These are phyloP conservation scores for Sporodiniella umbellata DNA, from an alignment of 371 early-diverging fungal genomes.

Conservation along the genomic window DNA sequence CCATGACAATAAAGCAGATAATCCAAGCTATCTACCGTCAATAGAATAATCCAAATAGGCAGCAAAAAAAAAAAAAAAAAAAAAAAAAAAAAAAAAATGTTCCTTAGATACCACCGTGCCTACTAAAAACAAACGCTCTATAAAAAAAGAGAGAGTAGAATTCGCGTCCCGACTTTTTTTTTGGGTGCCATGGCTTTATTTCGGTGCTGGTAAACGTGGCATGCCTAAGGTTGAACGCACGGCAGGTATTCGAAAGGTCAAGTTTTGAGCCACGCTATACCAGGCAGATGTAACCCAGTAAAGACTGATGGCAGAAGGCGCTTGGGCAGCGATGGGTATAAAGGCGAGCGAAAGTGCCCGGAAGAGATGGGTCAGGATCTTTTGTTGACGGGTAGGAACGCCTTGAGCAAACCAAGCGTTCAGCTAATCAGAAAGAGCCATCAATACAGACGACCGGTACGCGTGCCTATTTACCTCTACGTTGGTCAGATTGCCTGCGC, in stretches of 20 bases:
- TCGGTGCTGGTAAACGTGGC: conserved; percentile 5
- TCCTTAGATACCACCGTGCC: no score
- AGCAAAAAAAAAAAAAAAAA: no score
- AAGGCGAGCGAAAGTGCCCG: conserved; percentile 59
- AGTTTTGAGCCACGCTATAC: conserved; percentile 59
- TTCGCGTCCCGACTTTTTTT: no score
- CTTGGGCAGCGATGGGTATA: conserved; percentile 68
- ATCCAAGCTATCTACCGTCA: no score
- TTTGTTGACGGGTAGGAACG: conserved; percentile 40
- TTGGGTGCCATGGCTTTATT: no score
- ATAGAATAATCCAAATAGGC: no score
- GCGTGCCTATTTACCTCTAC: conserved; percentile 57
- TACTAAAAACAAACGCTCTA: no score
- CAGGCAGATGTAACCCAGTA: conserved; percentile 65
- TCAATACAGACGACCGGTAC: background rate
- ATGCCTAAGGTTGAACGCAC: conserved; percentile 25
- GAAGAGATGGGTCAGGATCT: conserved; percentile 49
- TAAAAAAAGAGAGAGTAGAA: no score
- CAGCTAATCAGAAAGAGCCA: conserved; percentile 33
- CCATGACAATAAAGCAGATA: no score
- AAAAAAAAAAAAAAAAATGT: no score
- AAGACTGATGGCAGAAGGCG: conserved; percentile 64
- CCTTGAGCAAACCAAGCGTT: conserved; percentile 49
- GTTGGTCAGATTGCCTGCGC: conserved; percentile 65
- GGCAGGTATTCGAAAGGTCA: conserved; percentile 45